Evolutionary conservation across 2,329 filamentous ascomycete genomes (phyloP).

Genomic region (Massarina eburnea): DNA sequence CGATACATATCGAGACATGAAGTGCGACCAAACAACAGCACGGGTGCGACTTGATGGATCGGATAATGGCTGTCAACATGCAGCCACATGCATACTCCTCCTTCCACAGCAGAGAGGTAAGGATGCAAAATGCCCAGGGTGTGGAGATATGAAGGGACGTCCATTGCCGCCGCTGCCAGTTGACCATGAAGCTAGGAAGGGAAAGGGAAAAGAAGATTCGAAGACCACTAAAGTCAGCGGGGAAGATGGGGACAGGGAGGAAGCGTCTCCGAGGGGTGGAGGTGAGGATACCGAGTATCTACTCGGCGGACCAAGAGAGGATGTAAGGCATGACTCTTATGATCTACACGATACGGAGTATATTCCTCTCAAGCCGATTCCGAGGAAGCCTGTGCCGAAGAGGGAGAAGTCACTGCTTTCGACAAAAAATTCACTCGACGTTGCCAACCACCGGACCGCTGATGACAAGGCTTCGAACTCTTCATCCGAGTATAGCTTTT

Average conservation of each 20-base stretch:
- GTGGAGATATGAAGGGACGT: not conserved
- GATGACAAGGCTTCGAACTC: not conserved
- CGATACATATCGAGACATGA: not conserved
- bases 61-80: not conserved
- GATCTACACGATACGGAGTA: not conserved
- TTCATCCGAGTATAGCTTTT: not conserved
- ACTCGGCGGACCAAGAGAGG: not conserved
- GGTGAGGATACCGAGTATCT: not conserved
- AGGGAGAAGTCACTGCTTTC: too few relatives aligned
- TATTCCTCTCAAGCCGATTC: not conserved
- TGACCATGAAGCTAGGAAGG: too few relatives aligned
- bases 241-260: not conserved
- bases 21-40: not conserved
- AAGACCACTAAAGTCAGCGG: too few relatives aligned
- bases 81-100: not conserved
- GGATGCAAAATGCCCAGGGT: not conserved
- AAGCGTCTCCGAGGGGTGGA: not conserved
- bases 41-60: not conserved
- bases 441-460: not conserved
- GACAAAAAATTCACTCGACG: too few relatives aligned
- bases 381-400: too few relatives aligned
- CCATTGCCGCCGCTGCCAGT: too few relatives aligned
- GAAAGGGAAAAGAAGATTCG: too few relatives aligned
- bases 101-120: not conserved
- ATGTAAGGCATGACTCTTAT: not conserved